phyloP scores from a whole-genome alignment of 768 basidiomycete species.

The Boletus barrowsii region DNA sequence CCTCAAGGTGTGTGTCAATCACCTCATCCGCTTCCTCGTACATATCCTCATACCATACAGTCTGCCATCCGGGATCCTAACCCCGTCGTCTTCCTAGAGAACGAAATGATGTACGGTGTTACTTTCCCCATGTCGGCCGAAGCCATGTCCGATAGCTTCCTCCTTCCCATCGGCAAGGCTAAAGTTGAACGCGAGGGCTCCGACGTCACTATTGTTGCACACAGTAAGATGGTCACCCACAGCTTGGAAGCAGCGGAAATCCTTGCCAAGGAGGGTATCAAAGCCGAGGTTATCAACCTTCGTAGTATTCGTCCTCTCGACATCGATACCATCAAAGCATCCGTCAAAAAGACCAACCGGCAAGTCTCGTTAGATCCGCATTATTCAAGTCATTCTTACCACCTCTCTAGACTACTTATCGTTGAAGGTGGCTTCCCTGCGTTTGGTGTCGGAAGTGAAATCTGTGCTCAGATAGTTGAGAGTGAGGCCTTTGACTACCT shows the following conservation, averaged over 20 bases:
- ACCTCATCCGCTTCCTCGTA: neutral
- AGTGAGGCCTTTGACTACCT: conserved; percentile 98
- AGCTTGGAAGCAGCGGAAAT: conserved; percentile 91
- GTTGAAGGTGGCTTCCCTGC: conserved; percentile 99
- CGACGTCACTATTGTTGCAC: conserved; percentile 94
- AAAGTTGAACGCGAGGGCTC: conserved; percentile 92
- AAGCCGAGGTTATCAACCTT: conserved; percentile 97
- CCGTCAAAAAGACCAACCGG: conserved; percentile 99
- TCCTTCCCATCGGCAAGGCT: conserved; percentile 95
- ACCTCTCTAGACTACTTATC: conserved; percentile 65
- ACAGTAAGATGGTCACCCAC: conserved; percentile 97
- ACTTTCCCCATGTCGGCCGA: conserved; percentile 95
- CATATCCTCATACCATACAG: conserved; percentile 36
- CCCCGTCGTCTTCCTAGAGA: conserved; percentile 98
- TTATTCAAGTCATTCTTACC: neutral
- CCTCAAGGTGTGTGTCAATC: conserved; percentile 64
- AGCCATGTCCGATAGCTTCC: conserved; percentile 93
- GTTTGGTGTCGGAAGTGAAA: conserved; percentile 98
- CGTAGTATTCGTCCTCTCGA: conserved; percentile 95
- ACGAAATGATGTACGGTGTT: conserved; percentile 98
- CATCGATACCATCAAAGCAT: conserved; percentile 94
- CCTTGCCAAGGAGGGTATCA: conserved; percentile 94
- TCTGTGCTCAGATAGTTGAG: conserved; percentile 96
- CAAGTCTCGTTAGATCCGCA: conserved; percentile 30
- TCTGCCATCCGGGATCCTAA: conserved; percentile 97